phyloP scores from a whole-genome alignment of 2,329 filamentous ascomycete species.

The Cladosporium colombiae region DNA sequence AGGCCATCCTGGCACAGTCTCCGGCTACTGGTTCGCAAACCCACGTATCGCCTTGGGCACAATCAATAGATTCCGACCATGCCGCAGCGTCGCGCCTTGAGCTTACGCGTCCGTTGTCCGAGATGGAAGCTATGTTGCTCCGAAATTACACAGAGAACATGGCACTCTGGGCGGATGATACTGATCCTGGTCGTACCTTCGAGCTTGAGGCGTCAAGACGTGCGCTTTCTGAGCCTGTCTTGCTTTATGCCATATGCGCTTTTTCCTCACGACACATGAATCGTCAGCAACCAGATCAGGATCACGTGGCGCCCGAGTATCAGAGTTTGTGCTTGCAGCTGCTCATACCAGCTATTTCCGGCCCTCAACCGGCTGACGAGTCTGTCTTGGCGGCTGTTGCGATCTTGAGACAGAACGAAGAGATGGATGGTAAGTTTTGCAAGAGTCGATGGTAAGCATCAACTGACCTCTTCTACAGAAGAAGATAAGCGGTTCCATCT shows the following conservation, averaged over 20 bases:
- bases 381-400: constrained; percentile 52
- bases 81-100: not conserved
- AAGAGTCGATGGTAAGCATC: not conserved
- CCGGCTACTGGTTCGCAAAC: not conserved
- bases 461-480: constrained; percentile 23
- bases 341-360: constrained; percentile 48
- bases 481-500: constrained; percentile 44
- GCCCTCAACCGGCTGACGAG: constrained; percentile 48
- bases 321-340: constrained; percentile 50
- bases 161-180: constrained; percentile 24
- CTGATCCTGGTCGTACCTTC: constrained; percentile 35
- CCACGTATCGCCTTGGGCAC: constrained; percentile 6
- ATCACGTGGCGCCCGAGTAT: constrained; percentile 48
- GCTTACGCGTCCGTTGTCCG: constrained; percentile 10
- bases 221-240: constrained; percentile 49
- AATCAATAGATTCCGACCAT: constrained; percentile 11
- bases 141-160: constrained; percentile 25
- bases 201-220: constrained; percentile 50
- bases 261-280: constrained; percentile 50
- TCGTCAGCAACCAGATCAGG: constrained; percentile 40
- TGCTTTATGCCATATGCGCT: constrained; percentile 50
- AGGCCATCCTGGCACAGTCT: not conserved
- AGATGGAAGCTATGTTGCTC: constrained; percentile 22
- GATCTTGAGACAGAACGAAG: constrained; percentile 52
- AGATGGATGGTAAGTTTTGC: constrained; percentile 36